Evolutionary conservation across 768 basidiomycete genomes (phyloP), one percentile per base, ranked within the genome.

Genomic region (Mrakia gelida): DNA sequence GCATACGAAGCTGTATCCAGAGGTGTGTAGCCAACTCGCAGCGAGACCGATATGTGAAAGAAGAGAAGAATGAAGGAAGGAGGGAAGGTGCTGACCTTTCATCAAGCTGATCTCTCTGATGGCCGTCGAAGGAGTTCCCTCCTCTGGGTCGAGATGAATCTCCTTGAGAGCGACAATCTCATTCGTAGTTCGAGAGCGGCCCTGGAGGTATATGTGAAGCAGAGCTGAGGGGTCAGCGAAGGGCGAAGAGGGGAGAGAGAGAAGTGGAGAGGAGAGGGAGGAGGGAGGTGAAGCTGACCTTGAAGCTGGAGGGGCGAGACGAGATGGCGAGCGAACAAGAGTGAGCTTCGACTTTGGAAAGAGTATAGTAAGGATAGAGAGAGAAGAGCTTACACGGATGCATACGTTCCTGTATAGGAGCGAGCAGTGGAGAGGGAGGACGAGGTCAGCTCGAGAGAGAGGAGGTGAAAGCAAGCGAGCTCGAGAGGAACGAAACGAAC

Each of bases 71-170:
- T 38, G 65, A 2, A 18, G 11, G 16, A n/a, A 6, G 34, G 9
- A 41, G 68, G 23, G 3, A 43, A 18, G 16, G 49, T 21, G 80
- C 83, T 67, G 71, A 84, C 84, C 84, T 85, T 99, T 98, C 95
- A 98, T 98, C 81, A 98, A 89, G 61, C 93, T 95, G 82, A 99
- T 98, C 87, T 99, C 97, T 68, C 97, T 91, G 84, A 99, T 99
- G 75, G 97, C 97, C 21, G 97, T 99, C 67, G 93, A 95, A 45
- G 97, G 97, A 0, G 97, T 99, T 49, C 97, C 97, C 86, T 99
- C 97, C 85, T 99, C 97, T 7, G 97, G 93, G 87, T 99, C 97
- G 79, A 99, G 92, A 83, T 98, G 95, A 80, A 99, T 99, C 87
- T 99, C 97, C 85, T 99, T 99, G 76, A 99, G 85, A 18, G 97